A percentile compares a stretch with the other conserved stretches of the same genome.
These are phyloP conservation scores for Fusarium dlaminii DNA, from an alignment of 2,329 filamentous ascomycete species.

Conservation along the genomic window DNA sequence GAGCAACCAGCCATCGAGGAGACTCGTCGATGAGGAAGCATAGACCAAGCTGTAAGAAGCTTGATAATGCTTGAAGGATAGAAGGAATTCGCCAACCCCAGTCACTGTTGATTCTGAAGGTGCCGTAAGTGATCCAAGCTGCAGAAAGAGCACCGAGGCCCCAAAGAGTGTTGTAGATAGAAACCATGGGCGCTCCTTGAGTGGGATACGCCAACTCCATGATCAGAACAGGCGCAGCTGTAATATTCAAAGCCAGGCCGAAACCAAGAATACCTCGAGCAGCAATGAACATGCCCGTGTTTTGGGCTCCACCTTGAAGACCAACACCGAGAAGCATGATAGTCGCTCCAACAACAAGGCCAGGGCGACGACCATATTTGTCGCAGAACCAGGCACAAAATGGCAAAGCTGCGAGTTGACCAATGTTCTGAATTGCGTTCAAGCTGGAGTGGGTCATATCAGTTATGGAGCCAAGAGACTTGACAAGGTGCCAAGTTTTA, in stretches of 20 bases:
- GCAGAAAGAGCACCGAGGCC: slow-evolving; percentile 7
- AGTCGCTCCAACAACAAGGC: not conserved
- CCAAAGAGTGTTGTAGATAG: slow-evolving; percentile 18
- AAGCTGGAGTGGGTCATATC: not conserved
- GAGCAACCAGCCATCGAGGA: not conserved
- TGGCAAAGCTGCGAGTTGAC: slow-evolving; percentile 8
- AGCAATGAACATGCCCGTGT: slow-evolving; percentile 15
- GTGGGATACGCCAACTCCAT: slow-evolving; percentile 18
- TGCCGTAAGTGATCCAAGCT: slow-evolving; percentile 10
- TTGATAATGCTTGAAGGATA: not conserved
- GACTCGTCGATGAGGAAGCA: slow-evolving; percentile 13
- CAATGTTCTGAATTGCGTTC: slow-evolving; percentile 16
- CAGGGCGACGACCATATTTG: slow-evolving; percentile 2
- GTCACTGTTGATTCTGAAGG: slow-evolving; percentile 3
- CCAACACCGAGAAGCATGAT: slow-evolving; percentile 16
- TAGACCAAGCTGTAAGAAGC: not conserved
- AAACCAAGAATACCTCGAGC: slow-evolving; percentile 14
- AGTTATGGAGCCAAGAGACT: not conserved
- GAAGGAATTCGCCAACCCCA: slow-evolving; percentile 17
- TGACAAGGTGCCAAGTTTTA: not conserved
- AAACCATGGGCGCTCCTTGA: slow-evolving; percentile 13
- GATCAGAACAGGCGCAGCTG: slow-evolving; percentile 5
- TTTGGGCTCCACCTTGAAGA: slow-evolving; percentile 6
- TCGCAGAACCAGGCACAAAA: slow-evolving; percentile 15
- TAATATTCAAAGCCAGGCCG: slow-evolving; percentile 2